Evolutionary conservation across 805 yeast genomes (phyloP).

Genomic region (Wickerhamiella musiphila): DNA sequence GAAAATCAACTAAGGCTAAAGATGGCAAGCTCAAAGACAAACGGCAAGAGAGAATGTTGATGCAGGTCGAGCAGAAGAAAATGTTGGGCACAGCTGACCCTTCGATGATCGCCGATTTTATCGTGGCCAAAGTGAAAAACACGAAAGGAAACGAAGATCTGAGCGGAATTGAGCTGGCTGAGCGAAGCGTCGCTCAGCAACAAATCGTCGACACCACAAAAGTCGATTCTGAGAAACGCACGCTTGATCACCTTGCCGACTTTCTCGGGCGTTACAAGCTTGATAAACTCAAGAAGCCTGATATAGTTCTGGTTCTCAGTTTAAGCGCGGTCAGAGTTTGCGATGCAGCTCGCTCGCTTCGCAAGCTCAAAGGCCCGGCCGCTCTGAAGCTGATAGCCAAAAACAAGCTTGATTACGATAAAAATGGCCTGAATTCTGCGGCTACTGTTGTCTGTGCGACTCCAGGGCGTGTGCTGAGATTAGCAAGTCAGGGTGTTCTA

Average conservation of each 20-base stretch:
- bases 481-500: conserved; percentile 28
- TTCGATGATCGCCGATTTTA: conserved; percentile 46
- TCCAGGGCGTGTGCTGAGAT: conserved; percentile 38
- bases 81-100: conserved; percentile 37
- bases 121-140: conserved; percentile 43
- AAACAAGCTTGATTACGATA: conserved; percentile 54
- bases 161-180: conserved; percentile 60
- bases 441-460: conserved; percentile 43
- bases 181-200: conserved; percentile 38
- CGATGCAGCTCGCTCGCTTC: conserved; percentile 53
- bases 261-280: conserved; percentile 30
- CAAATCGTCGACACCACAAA: conserved; percentile 46
- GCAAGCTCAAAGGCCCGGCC: conserved; percentile 27
- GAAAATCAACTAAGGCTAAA: conserved; percentile 14
- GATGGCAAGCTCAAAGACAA: conserved; percentile 10
- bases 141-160: conserved; percentile 37
- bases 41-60: conserved; percentile 10
- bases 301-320: conserved; percentile 37
- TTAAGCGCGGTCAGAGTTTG: conserved; percentile 79
- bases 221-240: conserved; percentile 32
- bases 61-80: conserved; percentile 32
- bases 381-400: conserved; percentile 60
- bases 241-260: conserved; percentile 34
- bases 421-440: conserved; percentile 22
- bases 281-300: conserved; percentile 18